Evolutionary conservation across 2,329 filamentous ascomycete species (phyloP), one percentile per base, ranked within the genome.

Genomic region (Fusarium beomiforme): DNA sequence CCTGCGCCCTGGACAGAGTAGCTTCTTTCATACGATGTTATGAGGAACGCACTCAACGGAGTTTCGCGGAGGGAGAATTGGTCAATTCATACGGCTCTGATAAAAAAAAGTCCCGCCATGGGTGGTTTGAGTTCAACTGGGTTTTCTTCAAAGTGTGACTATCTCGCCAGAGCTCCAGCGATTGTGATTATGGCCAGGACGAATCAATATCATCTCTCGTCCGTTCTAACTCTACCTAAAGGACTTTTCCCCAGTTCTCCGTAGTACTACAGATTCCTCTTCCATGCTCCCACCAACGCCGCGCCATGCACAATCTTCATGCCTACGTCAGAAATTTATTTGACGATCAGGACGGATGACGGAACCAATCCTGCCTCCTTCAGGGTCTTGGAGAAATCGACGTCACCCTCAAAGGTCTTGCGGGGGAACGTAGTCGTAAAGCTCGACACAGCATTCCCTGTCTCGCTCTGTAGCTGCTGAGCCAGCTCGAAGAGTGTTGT

Each of bases 401-500:
- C 74, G 70, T 85, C 80, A 23, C 85, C 91, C 80, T 85, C 83
- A 71, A 92, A 98, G 0, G 90, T 89, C 85, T 98, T 97, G 78
- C 89, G 90, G 0, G 96, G 96, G 76, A 97, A 98, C 23, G 91
- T 98, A 75, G 92, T 92, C 3, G 91, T 90, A 79, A 99, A 98
- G 75, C 90, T 94, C 26, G 85, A 88, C 17, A 97, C 92, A 5
- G 89, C 82, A 8, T 88, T 80, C 0, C 92, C 93, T 53, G 88
- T 90, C 78, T 98, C 93, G 53, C 88, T 81, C 78, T 90, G 85
- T 26, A 99, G 79, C 63, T 91, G 88, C 75, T 95, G 90, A 1
- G 93, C 94, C 54, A 99, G 91, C 83, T 99, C 95, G 76, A 97
- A 97, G 14, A 99, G 84, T 0, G 96, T 98, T 6, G 94, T 97